Base-by-base conservation (phyloP, 805 yeast genomes). In the Wickerhamomyces rabaulensis region DNA sequence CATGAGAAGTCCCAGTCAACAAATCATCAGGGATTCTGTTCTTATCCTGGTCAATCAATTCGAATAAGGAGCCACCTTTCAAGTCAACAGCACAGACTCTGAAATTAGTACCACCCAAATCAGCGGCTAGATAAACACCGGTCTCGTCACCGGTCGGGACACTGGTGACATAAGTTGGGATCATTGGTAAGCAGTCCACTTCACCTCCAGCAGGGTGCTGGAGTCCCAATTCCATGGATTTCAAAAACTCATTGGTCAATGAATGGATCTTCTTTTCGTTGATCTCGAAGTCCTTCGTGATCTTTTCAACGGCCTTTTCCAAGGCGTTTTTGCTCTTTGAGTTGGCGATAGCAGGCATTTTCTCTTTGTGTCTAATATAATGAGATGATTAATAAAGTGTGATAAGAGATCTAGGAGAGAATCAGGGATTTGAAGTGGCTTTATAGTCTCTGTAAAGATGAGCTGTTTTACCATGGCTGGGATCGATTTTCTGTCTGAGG, bases 71-170 rank as follows among this genome's bases (percentile, higher is more conserved):
- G 58, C 82, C 82, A 44, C 95, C 95, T 41, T 75, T 71, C 56
- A 92, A 74, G 35, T 74, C 64, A 27, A 92, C 90, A 2, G 97
- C 89, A 63, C 97, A 90, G 25, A 94, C 96, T 59, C 99, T 76
- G 69, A 92, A 89, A 65, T 94, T 91, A 48, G 98, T 91, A 43
- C 98, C 98, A 52, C 99, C 99, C 44, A 92, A 74, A 63, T 92
- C 98, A 5, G 94, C 96, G 44, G 98, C 98, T 49, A 92, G 70
- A 52, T 76, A 80, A 35, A 87, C 71, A 39, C 98, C 98, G 45
- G 71, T 73, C 63, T 92, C 99, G 40, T 77, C 73, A 40, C 99
- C 99, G 39, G 75, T 77, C 20, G 99, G 99, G 47, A 88, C 76
- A 10, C 78, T 74, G 9, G 96, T 87, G 29, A 92, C 96, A 62